Evolutionary conservation across 2,329 filamentous ascomycete genomes (phyloP).

Genomic region (Penicillium freii): DNA sequence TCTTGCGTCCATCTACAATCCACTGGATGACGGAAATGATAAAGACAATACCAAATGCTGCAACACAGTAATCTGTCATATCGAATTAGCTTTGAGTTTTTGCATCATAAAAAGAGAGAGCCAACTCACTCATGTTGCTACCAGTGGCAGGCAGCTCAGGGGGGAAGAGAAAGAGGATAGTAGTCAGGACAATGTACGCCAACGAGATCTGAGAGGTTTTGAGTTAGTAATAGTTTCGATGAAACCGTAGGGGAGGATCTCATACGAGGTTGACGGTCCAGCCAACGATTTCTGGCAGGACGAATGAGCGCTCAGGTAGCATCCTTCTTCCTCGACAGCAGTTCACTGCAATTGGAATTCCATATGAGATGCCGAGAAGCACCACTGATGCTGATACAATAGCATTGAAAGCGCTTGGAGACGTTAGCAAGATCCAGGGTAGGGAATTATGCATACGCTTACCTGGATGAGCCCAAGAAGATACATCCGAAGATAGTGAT

Average conservation of each 20-base stretch:
- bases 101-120: not conserved
- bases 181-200: constrained; percentile 66
- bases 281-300: constrained; percentile 52
- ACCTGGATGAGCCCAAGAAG: constrained; percentile 60
- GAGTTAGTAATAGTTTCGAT: constrained; percentile 1
- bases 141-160: constrained; percentile 63
- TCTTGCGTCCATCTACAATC: constrained; percentile 61
- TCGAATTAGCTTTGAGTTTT: constrained; percentile 2
- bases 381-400: constrained; percentile 71
- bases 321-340: constrained; percentile 63
- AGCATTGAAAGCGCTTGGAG: constrained; percentile 62
- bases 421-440: not conserved
- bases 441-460: not conserved
- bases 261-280: constrained; percentile 60
- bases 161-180: constrained; percentile 72
- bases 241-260: not conserved
- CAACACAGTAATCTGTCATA: constrained; percentile 44
- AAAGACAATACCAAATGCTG: constrained; percentile 58
- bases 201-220: constrained; percentile 51
- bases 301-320: constrained; percentile 61
- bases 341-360: constrained; percentile 70
- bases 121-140: constrained; percentile 64
- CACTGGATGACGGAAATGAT: constrained; percentile 58
- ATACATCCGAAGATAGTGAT: constrained; percentile 69
- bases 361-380: constrained; percentile 69